Evolutionary conservation across 768 basidiomycete genomes (phyloP), one percentile per base, ranked within the genome.

Genomic region (Pulveroboletus sp.): DNA sequence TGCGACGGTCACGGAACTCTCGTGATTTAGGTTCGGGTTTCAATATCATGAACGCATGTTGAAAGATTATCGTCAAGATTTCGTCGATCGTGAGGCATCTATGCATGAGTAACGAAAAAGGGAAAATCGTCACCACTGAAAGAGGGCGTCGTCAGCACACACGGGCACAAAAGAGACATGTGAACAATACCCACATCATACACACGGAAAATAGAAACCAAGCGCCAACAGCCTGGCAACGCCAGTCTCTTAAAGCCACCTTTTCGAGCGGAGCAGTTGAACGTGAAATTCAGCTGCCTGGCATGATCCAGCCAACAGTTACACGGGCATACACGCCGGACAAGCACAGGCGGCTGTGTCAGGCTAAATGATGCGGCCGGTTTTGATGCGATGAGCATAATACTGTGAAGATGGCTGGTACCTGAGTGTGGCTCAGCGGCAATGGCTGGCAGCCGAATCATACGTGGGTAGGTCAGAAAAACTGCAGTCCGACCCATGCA

Each of bases 81-180:
- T 66, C 64, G 59, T 66, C 55, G 64, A 66, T 65, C 46, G 47
- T 47, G 51, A 66, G 55, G 44, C 67, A 68, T 68, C 47, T 63
- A 57, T 66, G 64, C 64, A 68, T 66, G 57, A 58, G 60, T 26
- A 54, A 45, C 41, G 14, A 51, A 42, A n/a, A 54, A 53, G 41
- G 8, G 49, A 38, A 39, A 57, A 55, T 49, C 38, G 29, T 23
- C 45, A 48, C 48, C 48, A 60, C 63, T 64, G 31, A 16, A 5
- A 42, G 14, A 11, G 23, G 5, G 16, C 9, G 19, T 39, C 24
- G 47, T 62, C 12, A 62, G 49, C 27, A 16, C 23, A 22, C 16
- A 11, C 13, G 13, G 10, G 6, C 5, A 5, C 16, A 17, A 16
- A 27, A 4, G 16, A 12, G 20, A 16, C n/a, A 48, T 22, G 54